Evolutionary conservation across 768 basidiomycete genomes (phyloP), one percentile per base, ranked within the genome.

Genomic region (Pleurotus djamor): DNA sequence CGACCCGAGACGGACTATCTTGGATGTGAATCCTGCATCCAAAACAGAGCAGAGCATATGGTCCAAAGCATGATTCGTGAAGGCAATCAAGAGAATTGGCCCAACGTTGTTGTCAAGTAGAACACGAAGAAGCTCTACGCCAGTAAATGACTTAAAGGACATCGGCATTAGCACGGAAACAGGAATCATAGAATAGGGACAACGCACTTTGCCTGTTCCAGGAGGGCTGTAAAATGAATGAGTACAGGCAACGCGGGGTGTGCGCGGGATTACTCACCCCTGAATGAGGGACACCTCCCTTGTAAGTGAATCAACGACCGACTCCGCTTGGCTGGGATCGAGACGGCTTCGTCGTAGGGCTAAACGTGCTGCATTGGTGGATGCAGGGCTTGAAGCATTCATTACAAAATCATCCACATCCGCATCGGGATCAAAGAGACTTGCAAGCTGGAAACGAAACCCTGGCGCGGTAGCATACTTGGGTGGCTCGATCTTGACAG

Each of bases 61-160:
- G 59, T 92, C 90, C 2, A 92, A 76, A 0, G 91, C 91, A 47
- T 92, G 91, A 63, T 92, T 92, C 0, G 91, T 92, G 71, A 86
- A 91, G 0, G 89, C 77, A 36, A 80, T 80, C 72, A 79, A 68
- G 7, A 80, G 65, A 52, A 89, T 84, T 0, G 83, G 88, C 1
- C 74, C 71, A 52, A 86, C 69, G 9, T 76, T 61, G 64, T 82
- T 85, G 1, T 73, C 68, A 4, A 88, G 68, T n/a, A 92, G 72
- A 4, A 90, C 82, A 0, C 87, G 83, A 7, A 92, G 66, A 13
- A 92, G 75, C 66, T 92, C 87, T 4, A 86, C 79, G 0, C 86
- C 88, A 3, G 86, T 88, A 63, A 78, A 90, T 28, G 82, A 85
- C 85, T 88, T 8, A 5, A 16, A 37, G 14, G 44, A 34, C 9